Conservation (phyloP, 345 rosid genomes). For the Eucalyptus globulus region DNA sequence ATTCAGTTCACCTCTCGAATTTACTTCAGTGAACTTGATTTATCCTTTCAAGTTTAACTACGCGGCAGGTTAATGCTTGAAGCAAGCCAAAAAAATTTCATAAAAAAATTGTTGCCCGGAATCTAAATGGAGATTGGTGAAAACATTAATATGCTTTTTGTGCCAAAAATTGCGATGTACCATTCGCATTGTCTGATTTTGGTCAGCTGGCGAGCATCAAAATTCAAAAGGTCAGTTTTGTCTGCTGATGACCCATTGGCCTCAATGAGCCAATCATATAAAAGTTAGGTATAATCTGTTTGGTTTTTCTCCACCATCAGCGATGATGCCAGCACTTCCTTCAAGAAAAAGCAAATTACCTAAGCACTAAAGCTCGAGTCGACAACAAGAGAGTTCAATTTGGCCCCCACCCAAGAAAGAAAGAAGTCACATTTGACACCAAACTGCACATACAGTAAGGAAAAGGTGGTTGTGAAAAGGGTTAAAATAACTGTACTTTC, state of each 20-base stretch:
- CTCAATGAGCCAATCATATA: not conserved
- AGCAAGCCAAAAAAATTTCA: not conserved
- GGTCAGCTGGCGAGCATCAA: not conserved
- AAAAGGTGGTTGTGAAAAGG: not conserved
- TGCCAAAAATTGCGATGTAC: not conserved
- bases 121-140: not conserved
- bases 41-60: not conserved
- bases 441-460: not conserved
- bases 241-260: not conserved
- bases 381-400: not conserved
- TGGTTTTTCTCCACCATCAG: not conserved
- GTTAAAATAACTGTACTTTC: not conserved
- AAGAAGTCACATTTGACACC: not conserved
- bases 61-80: rapidly evolving
- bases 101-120: not conserved
- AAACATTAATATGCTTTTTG: not conserved
- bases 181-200: not conserved
- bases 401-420: not conserved
- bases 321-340: not conserved
- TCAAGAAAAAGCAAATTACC: not conserved
- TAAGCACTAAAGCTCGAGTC: not conserved
- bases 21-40: not conserved
- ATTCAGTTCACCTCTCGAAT: not conserved
- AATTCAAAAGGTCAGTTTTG: not conserved
- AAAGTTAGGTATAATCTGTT: not conserved